These are phyloP conservation scores for Myotisia sp. DNA, from an alignment of 2,329 filamentous ascomycete genomes.

Conservation along the genomic window DNA sequence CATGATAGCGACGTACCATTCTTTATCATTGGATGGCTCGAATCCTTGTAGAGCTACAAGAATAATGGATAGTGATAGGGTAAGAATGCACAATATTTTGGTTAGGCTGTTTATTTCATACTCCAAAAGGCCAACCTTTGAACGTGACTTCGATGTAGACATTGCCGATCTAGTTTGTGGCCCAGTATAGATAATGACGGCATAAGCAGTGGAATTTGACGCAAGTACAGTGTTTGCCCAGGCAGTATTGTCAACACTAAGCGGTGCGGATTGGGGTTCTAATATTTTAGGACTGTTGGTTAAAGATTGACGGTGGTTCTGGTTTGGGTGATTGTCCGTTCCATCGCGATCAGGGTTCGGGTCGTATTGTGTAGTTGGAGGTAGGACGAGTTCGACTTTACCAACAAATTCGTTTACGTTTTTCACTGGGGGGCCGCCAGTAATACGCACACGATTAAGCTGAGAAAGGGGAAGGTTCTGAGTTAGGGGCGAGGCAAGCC, in stretches of 20 bases:
- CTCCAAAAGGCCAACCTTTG: slow-evolving; percentile 85
- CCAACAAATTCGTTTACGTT: slow-evolving; percentile 92
- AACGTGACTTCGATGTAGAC: slow-evolving; percentile 80
- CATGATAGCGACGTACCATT: slow-evolving; percentile 95
- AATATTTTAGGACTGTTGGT: slow-evolving; percentile 11
- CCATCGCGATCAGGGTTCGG: slow-evolving; percentile 23
- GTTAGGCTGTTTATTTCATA: slow-evolving; percentile 94
- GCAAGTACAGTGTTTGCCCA: slow-evolving; percentile 98
- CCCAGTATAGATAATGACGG: slow-evolving; percentile 87
- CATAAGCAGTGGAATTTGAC: slow-evolving; percentile 75
- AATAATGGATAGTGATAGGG: slow-evolving; percentile 69
- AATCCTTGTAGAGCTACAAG: slow-evolving; percentile 82
- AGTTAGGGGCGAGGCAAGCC: slow-evolving; percentile 71
- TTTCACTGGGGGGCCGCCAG: slow-evolving; percentile 78
- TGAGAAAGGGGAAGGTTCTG: slow-evolving; percentile 63
- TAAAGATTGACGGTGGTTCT: background rate
- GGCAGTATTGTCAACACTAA: slow-evolving; percentile 92
- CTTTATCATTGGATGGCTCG: slow-evolving; percentile 36
- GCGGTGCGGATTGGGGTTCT: slow-evolving; percentile 46
- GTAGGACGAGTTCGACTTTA: slow-evolving; percentile 61
- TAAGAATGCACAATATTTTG: slow-evolving; percentile 86
- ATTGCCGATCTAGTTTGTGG: slow-evolving; percentile 85
- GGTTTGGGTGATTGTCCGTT: background rate
- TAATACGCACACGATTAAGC: slow-evolving; percentile 52
- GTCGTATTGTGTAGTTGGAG: slow-evolving; percentile 34